Percentiles rank a stretch among this genome's conserved stretches.
phyloP scores from a whole-genome alignment of 352 stramenopile species.

The Albugo laibachii region DNA sequence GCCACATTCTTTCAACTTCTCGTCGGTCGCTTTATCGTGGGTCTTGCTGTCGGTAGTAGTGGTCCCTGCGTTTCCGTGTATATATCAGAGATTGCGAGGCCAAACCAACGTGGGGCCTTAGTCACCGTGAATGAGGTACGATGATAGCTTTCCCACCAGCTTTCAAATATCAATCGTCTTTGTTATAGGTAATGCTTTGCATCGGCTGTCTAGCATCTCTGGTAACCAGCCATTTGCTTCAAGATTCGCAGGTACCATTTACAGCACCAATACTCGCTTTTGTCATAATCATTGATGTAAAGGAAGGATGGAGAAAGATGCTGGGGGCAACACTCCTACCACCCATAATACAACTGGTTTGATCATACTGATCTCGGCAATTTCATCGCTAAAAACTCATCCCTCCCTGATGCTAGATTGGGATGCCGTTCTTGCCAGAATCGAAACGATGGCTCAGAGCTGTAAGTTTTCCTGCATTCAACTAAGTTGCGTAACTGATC shows the following conservation, averaged over 20 bases:
- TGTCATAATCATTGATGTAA: not conserved
- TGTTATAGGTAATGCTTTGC: conserved; percentile 35
- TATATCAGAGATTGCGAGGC: conserved; percentile 36
- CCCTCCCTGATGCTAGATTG: conserved; percentile 13
- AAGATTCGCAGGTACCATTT: conserved; percentile 12
- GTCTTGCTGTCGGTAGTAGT: conserved; percentile 35
- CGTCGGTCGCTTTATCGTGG: conserved; percentile 39
- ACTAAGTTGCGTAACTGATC: not conserved
- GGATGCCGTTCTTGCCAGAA: conserved; percentile 46
- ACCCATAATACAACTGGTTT: conserved; percentile 36
- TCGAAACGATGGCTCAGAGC: conserved; percentile 44
- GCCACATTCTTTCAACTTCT: conserved; percentile 23
- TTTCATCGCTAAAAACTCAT: not conserved
- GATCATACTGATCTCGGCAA: not conserved
- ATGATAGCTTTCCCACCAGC: not conserved
- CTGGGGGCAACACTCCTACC: conserved; percentile 37
- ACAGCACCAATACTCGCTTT: not conserved
- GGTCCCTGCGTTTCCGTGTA: conserved; percentile 45
- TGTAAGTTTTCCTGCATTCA: conserved; percentile 9
- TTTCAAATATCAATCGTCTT: not conserved
- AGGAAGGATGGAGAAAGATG: conserved; percentile 43
- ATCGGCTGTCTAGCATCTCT: conserved; percentile 47
- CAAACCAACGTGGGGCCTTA: conserved; percentile 27
- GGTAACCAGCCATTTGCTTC: conserved; percentile 19
- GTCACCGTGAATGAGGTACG: conserved; percentile 42